These are phyloP conservation scores for Castanea crenata DNA, from an alignment of 306 rosid genomes.

Conservation along the genomic window DNA sequence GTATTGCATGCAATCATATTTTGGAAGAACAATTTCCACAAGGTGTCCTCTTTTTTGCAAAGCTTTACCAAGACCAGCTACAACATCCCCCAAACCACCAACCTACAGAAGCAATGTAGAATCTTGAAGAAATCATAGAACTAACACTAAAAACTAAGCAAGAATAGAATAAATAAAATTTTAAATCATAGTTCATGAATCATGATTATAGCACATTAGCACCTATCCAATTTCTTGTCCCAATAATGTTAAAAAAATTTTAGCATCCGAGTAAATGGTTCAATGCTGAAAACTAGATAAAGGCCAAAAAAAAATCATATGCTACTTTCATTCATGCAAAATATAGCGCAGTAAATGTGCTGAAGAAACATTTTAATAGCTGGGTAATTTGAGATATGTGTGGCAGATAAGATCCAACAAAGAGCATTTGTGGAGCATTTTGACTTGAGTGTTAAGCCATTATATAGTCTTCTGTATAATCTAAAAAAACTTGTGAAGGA, in stretches of 20 bases:
- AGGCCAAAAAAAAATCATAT: too few species aligned
- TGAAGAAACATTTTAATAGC: too few species aligned
- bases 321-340: too few species aligned
- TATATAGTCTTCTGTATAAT: background rate
- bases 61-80: slow-evolving; percentile 86
- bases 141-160: slow-evolving; percentile 16
- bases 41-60: slow-evolving; percentile 92
- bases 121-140: slow-evolving; percentile 3
- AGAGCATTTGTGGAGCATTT: background rate
- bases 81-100: slow-evolving; percentile 96
- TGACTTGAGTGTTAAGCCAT: too few species aligned
- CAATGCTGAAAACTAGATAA: too few species aligned
- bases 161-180: background rate
- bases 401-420: background rate
- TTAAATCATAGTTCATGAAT: background rate
- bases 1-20: slow-evolving; percentile 87
- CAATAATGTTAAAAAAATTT: too few species aligned
- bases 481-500: background rate
- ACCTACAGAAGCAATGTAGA: slow-evolving; percentile 51
- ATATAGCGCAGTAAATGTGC: too few species aligned
- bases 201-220: too few species aligned
- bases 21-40: slow-evolving; percentile 91
- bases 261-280: too few species aligned
- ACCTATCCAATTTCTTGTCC: too few species aligned
- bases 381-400: background rate